These are phyloP conservation scores for Pezicula carpinea DNA, from an alignment of 2,329 filamentous ascomycete genomes.

Conservation along the genomic window DNA sequence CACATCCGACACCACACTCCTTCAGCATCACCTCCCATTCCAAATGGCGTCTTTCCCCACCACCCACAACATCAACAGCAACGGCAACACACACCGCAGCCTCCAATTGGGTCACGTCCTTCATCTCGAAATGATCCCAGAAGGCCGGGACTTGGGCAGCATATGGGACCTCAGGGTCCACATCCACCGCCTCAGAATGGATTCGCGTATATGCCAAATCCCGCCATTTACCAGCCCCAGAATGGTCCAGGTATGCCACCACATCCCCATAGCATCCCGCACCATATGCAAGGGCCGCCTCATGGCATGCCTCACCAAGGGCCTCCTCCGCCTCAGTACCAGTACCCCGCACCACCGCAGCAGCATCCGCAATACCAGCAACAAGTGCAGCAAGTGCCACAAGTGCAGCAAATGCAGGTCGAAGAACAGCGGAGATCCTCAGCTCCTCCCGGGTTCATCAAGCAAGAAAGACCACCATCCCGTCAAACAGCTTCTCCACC, in stretches of 20 bases:
- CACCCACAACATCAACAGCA: conserved; percentile 29
- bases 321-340: conserved; percentile 18
- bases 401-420: conserved; percentile 62
- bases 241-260: conserved; percentile 24
- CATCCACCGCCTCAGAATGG: conserved; percentile 58
- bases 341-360: conserved; percentile 25
- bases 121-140: conserved; percentile 76
- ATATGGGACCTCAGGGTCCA: conserved; percentile 49
- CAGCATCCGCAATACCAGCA: conserved; percentile 28
- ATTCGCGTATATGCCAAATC: conserved; percentile 81
- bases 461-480: conserved; percentile 49
- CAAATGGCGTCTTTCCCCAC: conserved; percentile 41
- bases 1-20: conserved; percentile 79
- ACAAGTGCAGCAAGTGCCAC: conserved; percentile 38
- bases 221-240: conserved; percentile 76
- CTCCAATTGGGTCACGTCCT: conserved; percentile 68
- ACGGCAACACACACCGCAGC: conserved; percentile 78
- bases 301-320: conserved; percentile 47
- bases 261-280: conserved; percentile 15
- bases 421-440: conserved; percentile 73
- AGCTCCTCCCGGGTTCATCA: conserved; percentile 64
- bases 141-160: conserved; percentile 66
- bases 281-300: conserved; percentile 28
- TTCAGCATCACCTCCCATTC: conserved; percentile 83
- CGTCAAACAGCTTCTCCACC: conserved; percentile 46